Conservation (phyloP, 768 basidiomycete genomes). For the Tephrocybe sp. region DNA sequence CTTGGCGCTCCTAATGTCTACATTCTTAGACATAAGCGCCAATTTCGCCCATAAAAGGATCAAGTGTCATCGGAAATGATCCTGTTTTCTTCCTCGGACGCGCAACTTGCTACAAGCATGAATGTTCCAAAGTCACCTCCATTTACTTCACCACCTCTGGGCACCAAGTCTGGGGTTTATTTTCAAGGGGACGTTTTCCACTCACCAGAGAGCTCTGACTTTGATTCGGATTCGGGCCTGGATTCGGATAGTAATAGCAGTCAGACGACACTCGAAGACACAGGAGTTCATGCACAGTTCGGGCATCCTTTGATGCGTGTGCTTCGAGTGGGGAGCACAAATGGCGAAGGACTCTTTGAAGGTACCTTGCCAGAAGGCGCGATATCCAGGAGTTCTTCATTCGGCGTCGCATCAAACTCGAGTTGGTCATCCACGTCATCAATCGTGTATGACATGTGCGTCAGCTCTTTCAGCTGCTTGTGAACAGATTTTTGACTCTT, state of each 20-base stretch:
- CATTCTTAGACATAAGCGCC: conserved; percentile 11
- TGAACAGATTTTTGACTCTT: neutral
- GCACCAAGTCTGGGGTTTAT: conserved; percentile 11
- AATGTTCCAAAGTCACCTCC: neutral
- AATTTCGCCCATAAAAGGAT: conserved; percentile 1
- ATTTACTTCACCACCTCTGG: neutral
- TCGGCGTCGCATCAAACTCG: conserved; percentile 21
- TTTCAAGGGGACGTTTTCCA: conserved; percentile 21
- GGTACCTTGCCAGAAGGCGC: conserved; percentile 16
- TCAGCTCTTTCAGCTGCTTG: neutral
- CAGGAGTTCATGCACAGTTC: conserved; percentile 21
- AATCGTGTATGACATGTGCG: conserved; percentile 30
- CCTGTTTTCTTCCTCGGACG: neutral
- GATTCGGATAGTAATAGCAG: conserved; percentile 24
- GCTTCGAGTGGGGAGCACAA: conserved; percentile 26
- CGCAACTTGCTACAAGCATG: conserved; percentile 1
- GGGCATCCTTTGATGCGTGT: conserved; percentile 37
- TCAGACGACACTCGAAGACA: conserved; percentile 33
- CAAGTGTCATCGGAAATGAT: conserved; percentile 1
- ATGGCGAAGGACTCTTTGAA: conserved; percentile 19
- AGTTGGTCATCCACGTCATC: conserved; percentile 29
- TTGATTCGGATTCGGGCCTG: conserved; percentile 12
- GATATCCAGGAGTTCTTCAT: conserved; percentile 20
- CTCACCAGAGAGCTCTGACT: conserved; percentile 20
- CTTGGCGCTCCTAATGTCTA: neutral